Conservation (phyloP, 2,329 filamentous ascomycete genomes). For the Dothiorella sarmentorum region DNA sequence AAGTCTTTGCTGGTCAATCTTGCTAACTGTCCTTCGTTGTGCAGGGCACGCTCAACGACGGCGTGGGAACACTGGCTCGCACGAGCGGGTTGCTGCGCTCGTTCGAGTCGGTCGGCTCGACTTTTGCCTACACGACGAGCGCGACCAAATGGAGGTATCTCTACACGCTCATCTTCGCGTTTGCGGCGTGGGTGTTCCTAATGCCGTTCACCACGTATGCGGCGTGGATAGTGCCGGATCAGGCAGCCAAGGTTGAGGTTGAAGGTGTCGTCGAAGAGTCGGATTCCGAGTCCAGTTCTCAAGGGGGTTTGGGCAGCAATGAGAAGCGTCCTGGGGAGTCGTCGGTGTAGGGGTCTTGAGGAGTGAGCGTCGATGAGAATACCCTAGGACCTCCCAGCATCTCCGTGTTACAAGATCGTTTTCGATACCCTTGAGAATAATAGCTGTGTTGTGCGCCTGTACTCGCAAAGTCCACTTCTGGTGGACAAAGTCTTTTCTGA, state of each 20-base stretch:
- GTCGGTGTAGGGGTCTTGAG: not conserved
- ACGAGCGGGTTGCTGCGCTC: conserved; percentile 48
- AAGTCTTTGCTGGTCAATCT: not conserved
- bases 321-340: not conserved
- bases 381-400: too few species aligned
- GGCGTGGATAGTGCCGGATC: not conserved
- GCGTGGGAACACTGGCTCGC: conserved; percentile 50
- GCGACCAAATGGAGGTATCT: not conserved
- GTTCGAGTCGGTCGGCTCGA: conserved; percentile 49
- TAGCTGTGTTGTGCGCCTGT: too few species aligned
- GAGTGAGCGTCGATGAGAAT: too few species aligned
- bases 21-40: not conserved
- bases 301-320: not conserved
- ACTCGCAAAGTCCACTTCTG: too few species aligned
- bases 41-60: conserved; percentile 48
- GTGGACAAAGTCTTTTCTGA: not conserved
- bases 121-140: conserved; percentile 37
- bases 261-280: not conserved
- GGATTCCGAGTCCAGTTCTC: not conserved
- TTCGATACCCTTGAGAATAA: too few species aligned
- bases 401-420: too few species aligned
- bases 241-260: not conserved
- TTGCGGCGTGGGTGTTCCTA: not conserved
- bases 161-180: not conserved
- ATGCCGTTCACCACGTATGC: not conserved